Evolutionary conservation across 2,329 filamentous ascomycete genomes (phyloP).

Genomic region (Arthroderma uncinatum): DNA sequence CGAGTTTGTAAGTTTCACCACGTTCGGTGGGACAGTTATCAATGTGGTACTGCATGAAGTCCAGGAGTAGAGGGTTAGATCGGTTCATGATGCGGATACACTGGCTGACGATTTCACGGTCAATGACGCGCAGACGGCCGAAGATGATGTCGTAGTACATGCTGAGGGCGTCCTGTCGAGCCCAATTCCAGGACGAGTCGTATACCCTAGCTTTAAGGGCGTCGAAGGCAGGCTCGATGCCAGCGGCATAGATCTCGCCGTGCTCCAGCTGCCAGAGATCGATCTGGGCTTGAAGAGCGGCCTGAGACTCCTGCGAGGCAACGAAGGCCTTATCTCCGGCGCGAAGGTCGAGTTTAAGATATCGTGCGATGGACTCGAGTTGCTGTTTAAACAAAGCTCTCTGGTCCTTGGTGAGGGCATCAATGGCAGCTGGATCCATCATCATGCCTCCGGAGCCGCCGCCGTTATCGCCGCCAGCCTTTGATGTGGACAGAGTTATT

Average conservation of each 20-base stretch:
- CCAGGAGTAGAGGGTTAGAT: conserved; percentile 85
- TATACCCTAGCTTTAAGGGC: conserved; percentile 89
- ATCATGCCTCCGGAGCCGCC: conserved; percentile 78
- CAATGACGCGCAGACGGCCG: conserved; percentile 79
- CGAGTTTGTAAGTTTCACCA: conserved; percentile 95
- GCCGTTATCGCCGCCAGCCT: conserved; percentile 59
- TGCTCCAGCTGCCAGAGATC: conserved; percentile 94
- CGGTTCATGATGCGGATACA: conserved; percentile 99
- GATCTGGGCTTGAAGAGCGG: conserved; percentile 80
- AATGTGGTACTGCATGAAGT: conserved; percentile 99
- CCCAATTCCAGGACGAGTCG: conserved; percentile 99
- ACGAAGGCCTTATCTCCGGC: conserved; percentile 93
- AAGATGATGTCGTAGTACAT: conserved; percentile 99
- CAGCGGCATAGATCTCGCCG: conserved; percentile 87
- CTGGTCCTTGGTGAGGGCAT: conserved; percentile 95
- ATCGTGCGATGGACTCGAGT: conserved; percentile 84
- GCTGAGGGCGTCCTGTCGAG: conserved; percentile 85
- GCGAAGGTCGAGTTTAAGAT: conserved; percentile 92
- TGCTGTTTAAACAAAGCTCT: conserved; percentile 95
- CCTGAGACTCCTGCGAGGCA: conserved; percentile 70
- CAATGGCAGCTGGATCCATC: conserved; percentile 97
- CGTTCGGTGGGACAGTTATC: conserved; percentile 95
- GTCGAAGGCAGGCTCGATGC: conserved; percentile 90
- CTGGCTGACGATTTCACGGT: conserved; percentile 95
- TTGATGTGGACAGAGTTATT: conserved; percentile 65